A percentile compares a stretch with the other conserved stretches of the same genome.
phyloP scores from a whole-genome alignment of 1,284 basidiomycete genomes.

The Marasmius oreades region DNA sequence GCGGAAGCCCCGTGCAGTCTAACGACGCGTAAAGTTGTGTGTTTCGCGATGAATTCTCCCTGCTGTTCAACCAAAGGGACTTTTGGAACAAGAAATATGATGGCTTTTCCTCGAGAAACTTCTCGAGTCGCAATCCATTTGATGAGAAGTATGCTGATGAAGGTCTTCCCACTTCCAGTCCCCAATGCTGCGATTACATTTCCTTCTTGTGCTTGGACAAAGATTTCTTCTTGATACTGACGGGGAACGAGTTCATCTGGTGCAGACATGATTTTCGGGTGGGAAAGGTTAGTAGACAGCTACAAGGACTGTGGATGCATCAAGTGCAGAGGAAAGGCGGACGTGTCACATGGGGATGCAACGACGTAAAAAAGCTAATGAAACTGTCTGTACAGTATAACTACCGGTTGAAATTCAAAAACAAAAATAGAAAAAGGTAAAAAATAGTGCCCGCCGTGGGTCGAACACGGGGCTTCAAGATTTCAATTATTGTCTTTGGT shows the following conservation, averaged over 20 bases:
- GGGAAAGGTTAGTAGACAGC: background rate
- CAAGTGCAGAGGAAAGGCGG: background rate
- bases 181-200: conserved; percentile 78
- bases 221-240: conserved; percentile 72
- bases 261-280: background rate
- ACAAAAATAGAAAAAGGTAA: background rate
- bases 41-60: conserved; percentile 58
- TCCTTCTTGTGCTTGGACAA: conserved; percentile 60
- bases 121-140: conserved; percentile 64
- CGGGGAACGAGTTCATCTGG: conserved; percentile 37
- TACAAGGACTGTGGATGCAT: background rate
- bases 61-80: conserved; percentile 83
- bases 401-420: too few relatives aligned
- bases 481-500: background rate
- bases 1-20: conserved; percentile 62
- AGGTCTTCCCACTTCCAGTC: conserved; percentile 81
- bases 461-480: background rate
- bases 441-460: background rate
- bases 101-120: conserved; percentile 43
- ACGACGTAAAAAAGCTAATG: too few relatives aligned
- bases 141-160: conserved; percentile 76
- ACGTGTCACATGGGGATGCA: too few relatives aligned
- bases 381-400: too few relatives aligned
- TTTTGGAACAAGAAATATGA: conserved; percentile 78
- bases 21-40: conserved; percentile 62